Conservation (phyloP, 2,329 filamentous ascomycete genomes). For the Monilinia polystroma region DNA sequence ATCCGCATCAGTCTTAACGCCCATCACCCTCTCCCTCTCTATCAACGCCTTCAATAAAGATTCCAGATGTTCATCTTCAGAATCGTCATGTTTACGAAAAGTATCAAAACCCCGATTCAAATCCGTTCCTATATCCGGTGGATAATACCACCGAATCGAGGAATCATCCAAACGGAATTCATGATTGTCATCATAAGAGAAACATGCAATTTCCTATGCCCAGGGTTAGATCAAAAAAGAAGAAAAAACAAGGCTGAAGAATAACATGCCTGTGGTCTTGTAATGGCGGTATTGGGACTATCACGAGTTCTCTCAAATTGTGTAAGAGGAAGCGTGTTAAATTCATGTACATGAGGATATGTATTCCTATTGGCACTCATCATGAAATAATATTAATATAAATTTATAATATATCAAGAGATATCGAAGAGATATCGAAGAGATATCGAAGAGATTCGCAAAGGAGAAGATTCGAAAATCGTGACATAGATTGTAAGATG, state of each 20-base stretch:
- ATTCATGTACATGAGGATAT: constrained; percentile 6
- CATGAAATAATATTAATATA: background rate
- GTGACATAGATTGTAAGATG: background rate
- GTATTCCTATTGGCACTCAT: background rate
- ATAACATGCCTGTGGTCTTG: background rate
- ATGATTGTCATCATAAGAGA: constrained; percentile 88
- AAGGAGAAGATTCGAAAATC: background rate
- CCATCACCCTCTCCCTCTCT: constrained; percentile 67
- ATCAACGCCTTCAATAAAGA: constrained; percentile 71
- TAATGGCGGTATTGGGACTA: constrained; percentile 2
- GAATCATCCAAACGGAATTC: constrained; percentile 72
- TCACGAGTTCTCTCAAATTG: constrained; percentile 16
- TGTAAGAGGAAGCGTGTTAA: constrained; percentile 4
- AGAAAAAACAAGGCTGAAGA: constrained; percentile 21
- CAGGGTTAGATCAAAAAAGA: background rate
- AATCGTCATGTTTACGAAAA: constrained; percentile 81
- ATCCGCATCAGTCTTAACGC: constrained; percentile 63
- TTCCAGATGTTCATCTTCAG: constrained; percentile 82
- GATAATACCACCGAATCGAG: constrained; percentile 86
- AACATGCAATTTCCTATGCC: constrained; percentile 78
- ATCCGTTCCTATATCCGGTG: constrained; percentile 67
- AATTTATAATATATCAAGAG: background rate
- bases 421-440: background rate
- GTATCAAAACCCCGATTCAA: constrained; percentile 77
- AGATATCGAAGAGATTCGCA: background rate